Percentiles rank a stretch among this genome's conserved stretches.
These are phyloP conservation scores for Diaporthe vexans DNA, from an alignment of 2,329 filamentous ascomycete genomes.

Conservation along the genomic window DNA sequence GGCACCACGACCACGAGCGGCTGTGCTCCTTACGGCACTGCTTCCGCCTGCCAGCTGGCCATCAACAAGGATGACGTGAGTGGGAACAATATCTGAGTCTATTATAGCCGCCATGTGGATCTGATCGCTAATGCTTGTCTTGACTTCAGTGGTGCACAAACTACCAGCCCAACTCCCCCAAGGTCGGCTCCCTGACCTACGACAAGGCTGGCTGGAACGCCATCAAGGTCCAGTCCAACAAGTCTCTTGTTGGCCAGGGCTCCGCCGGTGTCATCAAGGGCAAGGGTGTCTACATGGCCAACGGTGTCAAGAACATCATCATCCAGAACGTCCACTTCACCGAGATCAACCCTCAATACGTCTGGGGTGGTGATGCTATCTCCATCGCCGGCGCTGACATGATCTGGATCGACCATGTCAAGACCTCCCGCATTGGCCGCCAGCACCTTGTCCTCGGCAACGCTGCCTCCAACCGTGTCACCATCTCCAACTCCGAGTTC, in stretches of 20 bases:
- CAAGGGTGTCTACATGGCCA: conserved; percentile 66
- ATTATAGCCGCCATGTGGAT: neutral
- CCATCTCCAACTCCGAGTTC: conserved; percentile 72
- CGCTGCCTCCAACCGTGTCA: conserved; percentile 60
- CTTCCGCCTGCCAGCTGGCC: conserved; percentile 66
- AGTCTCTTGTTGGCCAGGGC: conserved; percentile 69
- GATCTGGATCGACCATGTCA: conserved; percentile 42
- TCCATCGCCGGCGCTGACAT: conserved; percentile 58
- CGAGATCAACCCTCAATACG: conserved; percentile 68
- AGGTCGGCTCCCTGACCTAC: conserved; percentile 56
- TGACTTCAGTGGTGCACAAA: conserved; percentile 66
- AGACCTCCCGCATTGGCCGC: conserved; percentile 69
- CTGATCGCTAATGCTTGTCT: neutral
- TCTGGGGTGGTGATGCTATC: conserved; percentile 73
- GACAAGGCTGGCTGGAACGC: conserved; percentile 66
- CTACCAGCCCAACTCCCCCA: conserved; percentile 66
- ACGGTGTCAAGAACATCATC: conserved; percentile 68
- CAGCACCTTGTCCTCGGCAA: conserved; percentile 58
- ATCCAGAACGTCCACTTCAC: conserved; percentile 72
- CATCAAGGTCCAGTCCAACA: conserved; percentile 69
- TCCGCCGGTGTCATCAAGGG: conserved; percentile 68
- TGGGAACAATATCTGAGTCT: neutral
- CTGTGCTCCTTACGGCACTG: conserved; percentile 71
- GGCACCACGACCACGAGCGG: conserved; percentile 66
- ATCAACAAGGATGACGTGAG: conserved; percentile 67